phyloP scores from a whole-genome alignment of 1,284 basidiomycete genomes.

The Cryptococcus maquisensis region DNA sequence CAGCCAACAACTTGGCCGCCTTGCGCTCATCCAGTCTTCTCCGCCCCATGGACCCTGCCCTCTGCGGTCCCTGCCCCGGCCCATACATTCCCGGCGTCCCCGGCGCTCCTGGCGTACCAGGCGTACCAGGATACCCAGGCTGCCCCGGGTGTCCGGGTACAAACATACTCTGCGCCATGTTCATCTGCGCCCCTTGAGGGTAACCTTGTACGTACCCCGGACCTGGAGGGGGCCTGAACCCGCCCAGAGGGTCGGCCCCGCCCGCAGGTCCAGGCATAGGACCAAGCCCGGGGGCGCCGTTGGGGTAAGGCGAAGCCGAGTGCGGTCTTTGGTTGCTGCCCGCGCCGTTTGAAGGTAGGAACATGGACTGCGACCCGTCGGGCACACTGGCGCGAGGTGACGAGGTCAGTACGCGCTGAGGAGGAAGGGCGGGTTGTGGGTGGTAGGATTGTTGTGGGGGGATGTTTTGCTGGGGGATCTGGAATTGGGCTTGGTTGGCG shows the following conservation, averaged over 20 bases:
- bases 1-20: constrained; percentile 45
- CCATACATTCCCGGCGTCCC: constrained; percentile 10
- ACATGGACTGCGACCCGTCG: constrained; percentile 36
- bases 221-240: too few species aligned
- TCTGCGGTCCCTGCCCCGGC: constrained; percentile 10
- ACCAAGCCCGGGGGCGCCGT: not conserved
- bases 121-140: not conserved
- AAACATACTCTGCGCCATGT: constrained; percentile 43
- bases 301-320: too few species aligned
- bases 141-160: constrained; percentile 18
- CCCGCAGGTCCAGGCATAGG: not conserved
- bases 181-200: too few species aligned
- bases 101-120: not conserved
- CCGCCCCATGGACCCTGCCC: constrained; percentile 2
- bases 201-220: too few species aligned
- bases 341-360: constrained; percentile 20
- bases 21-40: constrained; percentile 42
- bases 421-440: not conserved
- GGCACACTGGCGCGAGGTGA: not conserved
- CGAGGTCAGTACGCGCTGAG: constrained; percentile 4
- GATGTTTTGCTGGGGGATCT: not conserved
- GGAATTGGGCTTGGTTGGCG: not conserved
- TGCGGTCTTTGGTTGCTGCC: not conserved
- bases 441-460: not conserved
- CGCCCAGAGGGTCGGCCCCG: not conserved